Evolutionary conservation across 2,329 filamentous ascomycete species (phyloP).

Genomic region (Alternaria sp.): DNA sequence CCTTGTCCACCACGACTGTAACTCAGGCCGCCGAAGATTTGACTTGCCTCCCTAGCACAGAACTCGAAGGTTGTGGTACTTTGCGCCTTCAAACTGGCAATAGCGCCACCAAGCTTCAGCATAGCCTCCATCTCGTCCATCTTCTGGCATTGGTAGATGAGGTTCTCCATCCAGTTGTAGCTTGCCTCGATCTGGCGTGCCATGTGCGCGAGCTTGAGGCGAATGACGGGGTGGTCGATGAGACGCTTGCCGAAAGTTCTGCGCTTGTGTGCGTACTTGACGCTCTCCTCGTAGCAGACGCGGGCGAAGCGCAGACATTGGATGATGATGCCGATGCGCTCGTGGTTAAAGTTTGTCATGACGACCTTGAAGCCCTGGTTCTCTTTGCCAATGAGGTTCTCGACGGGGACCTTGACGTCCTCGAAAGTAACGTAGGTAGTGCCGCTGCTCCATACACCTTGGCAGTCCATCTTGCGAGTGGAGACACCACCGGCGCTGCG

Average conservation of each 20-base stretch:
- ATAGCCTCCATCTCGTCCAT: conserved; percentile 97
- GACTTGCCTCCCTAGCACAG: conserved; percentile 92
- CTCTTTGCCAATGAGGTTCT: conserved; percentile 96
- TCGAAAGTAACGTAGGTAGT: conserved; percentile 99
- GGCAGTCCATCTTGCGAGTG: conserved; percentile 88
- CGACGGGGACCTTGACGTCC: conserved; percentile 98
- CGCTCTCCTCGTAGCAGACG: conserved; percentile 94
- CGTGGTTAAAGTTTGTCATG: conserved; percentile 99
- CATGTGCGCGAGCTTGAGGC: conserved; percentile 98
- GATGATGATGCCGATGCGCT: conserved; percentile 98
- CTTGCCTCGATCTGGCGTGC: conserved; percentile 95
- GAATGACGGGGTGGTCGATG: conserved; percentile 95
- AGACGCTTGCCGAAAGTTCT: conserved; percentile 95
- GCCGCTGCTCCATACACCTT: conserved; percentile 93
- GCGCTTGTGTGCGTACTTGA: conserved; percentile 98
- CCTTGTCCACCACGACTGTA: conserved; percentile 95
- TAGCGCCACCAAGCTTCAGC: conserved; percentile 92
- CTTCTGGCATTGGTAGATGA: conserved; percentile 89
- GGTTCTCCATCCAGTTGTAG: conserved; percentile 96
- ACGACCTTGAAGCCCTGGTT: conserved; percentile 98
- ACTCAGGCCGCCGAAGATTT: conserved; percentile 95
- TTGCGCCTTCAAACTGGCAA: conserved; percentile 93
- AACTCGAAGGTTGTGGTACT: conserved; percentile 95
- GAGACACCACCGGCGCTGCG: conserved; percentile 82
- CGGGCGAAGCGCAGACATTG: conserved; percentile 94